Evolutionary conservation across 805 yeast species (phyloP), one percentile per base, ranked within the genome.

Genomic region (Nakazawaea peltata): DNA sequence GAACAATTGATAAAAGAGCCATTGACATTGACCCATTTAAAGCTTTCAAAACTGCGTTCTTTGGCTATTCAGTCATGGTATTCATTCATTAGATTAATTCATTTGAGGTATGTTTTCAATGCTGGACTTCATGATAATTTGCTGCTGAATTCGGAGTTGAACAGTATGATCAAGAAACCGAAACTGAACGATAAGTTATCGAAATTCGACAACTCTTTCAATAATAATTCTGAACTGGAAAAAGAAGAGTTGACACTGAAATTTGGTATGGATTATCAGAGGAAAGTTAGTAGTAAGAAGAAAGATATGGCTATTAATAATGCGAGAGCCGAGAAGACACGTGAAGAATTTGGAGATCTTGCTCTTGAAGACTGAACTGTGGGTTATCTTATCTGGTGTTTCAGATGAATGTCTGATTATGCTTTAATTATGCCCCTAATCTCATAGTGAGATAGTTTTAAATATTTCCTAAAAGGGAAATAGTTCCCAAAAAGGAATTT

Each of bases 121-220:
- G 63, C 67, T 34, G 75, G 75, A 11, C 59, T 73, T 12, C 75
- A 69, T 42, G 54, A 54, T 39, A 77, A 73, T 46, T 56, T 70
- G 22, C 61, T 65, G 6, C 48, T 57, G 5, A 66, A 63, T 42
- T 51, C 51, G 1, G 46, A 46, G 9, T 48, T 67, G 14, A 47
- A 57, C 29, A 63, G 56, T 15, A 25, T 43, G 26, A 32, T 45
- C 17, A 41, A 42, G 15, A 41, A 38, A 25, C 53, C 51, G 2
- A 40, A 34, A 12, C 42, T 42, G 18, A 33, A 31, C 4, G 36
- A 28, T 19, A 19, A 32, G 7, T 31, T 36, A 7, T 40, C 38
- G 10, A 40, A 38, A 39, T 28, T 32, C 15, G 39, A 36, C 16
- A 18, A 19, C 16, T 34, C 19, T 4, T 42, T 32, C 15, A 47